Evolutionary conservation across 257 asterid genomes (phyloP), one percentile per base, ranked within the genome.

Genomic region (Euphrasia confusa): DNA sequence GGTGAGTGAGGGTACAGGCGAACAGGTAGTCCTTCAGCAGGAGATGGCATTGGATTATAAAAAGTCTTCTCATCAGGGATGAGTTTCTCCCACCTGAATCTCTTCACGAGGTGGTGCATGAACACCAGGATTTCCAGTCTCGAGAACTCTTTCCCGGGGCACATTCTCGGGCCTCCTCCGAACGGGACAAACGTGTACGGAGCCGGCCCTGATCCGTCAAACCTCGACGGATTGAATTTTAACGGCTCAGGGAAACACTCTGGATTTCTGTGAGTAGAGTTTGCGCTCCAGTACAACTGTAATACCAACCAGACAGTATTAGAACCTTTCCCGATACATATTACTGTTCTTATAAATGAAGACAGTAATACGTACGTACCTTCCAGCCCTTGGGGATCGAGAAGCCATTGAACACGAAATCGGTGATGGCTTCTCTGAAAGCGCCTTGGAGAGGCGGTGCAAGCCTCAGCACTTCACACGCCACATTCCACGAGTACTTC

Each of bases 401-500:
- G 79, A 78, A 81, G 1, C 84, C 87, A 45, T 74, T 78, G 77
- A 10, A 78, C 68, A 68, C 74, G 66, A 81, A 81, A 73, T 78
- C 82, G 0, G 78, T 1, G 10, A 78, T 69, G 49, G 82, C 87
- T 74, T 81, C 87, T 42, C 87, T 56, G 17, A 81, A 81, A 61
- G 80, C 84, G 3, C 87, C 87, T 60, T 78, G 84, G 26, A 78
- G 82, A 14, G 87, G 87, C 3, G 87, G 84, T 3, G 82, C 79
- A 4, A 81, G 80, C 2, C 87, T 73, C 2, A 81, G 67, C 3
- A 76, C 87, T 70, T 81, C 87, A 60, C 87, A 81, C 1, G 87
- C 87, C n/a, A 81, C 87, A 12, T 80, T 75, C 86, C 86, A 80
- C 12, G 86, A 80, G 60, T 80, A 80, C 62, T 78, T 80, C 86